These are phyloP conservation scores for Trypanosoma cruzi DNA, from an alignment of 208 protist species.

Conservation along the genomic window DNA sequence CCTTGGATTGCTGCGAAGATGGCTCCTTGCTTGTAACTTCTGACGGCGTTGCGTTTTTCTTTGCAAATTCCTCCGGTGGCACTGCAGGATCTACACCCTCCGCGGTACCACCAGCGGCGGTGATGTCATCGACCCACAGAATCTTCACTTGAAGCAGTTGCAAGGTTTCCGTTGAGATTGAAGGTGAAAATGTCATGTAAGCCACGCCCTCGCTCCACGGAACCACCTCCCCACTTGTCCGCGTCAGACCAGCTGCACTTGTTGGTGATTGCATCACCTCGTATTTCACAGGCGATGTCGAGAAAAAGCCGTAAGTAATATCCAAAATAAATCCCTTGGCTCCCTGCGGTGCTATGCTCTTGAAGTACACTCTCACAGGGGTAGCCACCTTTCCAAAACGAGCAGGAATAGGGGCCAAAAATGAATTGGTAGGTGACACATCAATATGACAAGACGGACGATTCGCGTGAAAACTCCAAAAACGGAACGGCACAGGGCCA, in stretches of 20 bases:
- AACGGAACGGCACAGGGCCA: conserved; percentile 72
- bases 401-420: conserved; percentile 57
- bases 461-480: conserved; percentile 81
- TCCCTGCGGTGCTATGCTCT: conserved; percentile 33
- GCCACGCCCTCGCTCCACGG: conserved; percentile 19
- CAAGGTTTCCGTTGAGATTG: background rate
- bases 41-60: background rate
- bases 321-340: conserved; percentile 36
- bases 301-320: background rate
- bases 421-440: conserved; percentile 48
- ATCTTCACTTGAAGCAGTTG: conserved; percentile 14
- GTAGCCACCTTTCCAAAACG: background rate
- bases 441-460: conserved; percentile 62
- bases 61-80: background rate
- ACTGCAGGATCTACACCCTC: background rate
- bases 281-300: background rate
- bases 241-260: background rate
- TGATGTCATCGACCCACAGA: conserved; percentile 19
- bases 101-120: background rate
- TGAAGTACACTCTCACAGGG: conserved; percentile 58
- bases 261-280: conserved; percentile 12
- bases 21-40: conserved; percentile 10
- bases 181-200: conserved; percentile 22
- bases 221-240: conserved; percentile 22
- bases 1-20: background rate